Evolutionary conservation across 2,329 filamentous ascomycete species (phyloP), one percentile per base, ranked within the genome.

Genomic region (Alternaria novae-zelandiae): DNA sequence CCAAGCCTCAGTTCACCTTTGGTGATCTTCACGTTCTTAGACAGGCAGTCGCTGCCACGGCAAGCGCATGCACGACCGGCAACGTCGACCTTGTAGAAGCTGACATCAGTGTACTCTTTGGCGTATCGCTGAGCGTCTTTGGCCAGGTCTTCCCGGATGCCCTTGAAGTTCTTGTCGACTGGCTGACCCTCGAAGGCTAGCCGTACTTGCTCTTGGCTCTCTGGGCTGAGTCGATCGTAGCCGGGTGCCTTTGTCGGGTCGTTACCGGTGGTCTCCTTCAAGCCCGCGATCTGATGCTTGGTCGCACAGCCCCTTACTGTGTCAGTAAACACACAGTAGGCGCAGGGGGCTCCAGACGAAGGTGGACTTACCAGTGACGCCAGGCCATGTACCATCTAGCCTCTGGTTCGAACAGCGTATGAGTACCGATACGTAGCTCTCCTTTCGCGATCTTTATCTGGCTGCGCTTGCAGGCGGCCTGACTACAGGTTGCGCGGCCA

Each of bases 1-100:
- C 91, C 94, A 44, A 94, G 86, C 57, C 94, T 89, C 6, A 97
- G 81, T 67, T 92, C 88, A 59, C 90, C 93, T 81, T 97, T 97
- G n/a, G 74, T 67, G 74, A 97, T 92, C 80, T 96, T 97, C 72
- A 85, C 76, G 1, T 78, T 83, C 3, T 82, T 81, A 7, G 90
- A 85, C 79, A 92, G 92, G 84, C 94, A 97, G 65, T 88, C 83
- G 6, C 83, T 84, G 75, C 89, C 89, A 66, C 89, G 86, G 82
- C 94, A 97, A 59, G 83, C 87, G 50, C 94, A 91, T 58, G 59
- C 69, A 44, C 62, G 59, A 13, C 51, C 25, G 3, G 61, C 55
- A 20, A 72, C 63, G 20, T 69, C 67, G 36, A 69, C 64, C 21
- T 71, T 70, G 64, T 73, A 72, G 44, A 60, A 65, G 7, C 23